phyloP scores from a whole-genome alignment of 2,329 filamentous ascomycete species.

The Chaetomiaceae sp. region DNA sequence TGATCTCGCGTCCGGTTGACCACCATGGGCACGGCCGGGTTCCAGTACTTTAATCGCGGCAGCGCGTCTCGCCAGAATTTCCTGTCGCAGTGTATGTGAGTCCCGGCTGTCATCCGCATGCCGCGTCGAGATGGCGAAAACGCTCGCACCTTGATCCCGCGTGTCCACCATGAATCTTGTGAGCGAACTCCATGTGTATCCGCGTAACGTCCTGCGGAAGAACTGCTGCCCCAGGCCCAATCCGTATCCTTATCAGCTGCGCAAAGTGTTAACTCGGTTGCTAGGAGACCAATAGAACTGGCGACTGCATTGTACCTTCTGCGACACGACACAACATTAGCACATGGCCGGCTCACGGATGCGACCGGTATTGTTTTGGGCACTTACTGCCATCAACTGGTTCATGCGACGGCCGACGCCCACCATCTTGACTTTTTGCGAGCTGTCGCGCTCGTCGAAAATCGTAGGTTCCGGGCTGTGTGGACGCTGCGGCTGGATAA shows the following conservation, averaged over 20 bases:
- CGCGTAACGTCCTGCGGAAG: conserved; percentile 69
- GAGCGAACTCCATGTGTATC: conserved; percentile 69
- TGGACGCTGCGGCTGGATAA: conserved; percentile 10
- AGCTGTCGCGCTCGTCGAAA: conserved; percentile 4
- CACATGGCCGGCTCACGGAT: not conserved
- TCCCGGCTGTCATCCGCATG: not conserved
- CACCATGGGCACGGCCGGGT: conserved; percentile 77
- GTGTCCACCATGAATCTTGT: conserved; percentile 58
- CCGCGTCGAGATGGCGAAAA: not conserved
- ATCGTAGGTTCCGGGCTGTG: not conserved
- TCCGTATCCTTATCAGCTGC: conserved; percentile 67
- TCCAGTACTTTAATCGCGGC: conserved; percentile 88
- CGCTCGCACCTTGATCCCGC: conserved; percentile 60
- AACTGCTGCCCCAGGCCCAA: conserved; percentile 76
- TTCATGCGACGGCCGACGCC: conserved; percentile 62
- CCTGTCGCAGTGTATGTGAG: conserved; percentile 41
- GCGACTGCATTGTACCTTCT: conserved; percentile 17
- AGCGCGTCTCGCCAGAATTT: conserved; percentile 85
- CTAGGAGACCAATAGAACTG: not conserved
- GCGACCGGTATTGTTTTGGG: not conserved
- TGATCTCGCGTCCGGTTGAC: conserved; percentile 62
- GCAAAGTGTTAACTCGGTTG: conserved; percentile 4
- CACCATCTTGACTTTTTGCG: conserved; percentile 30
- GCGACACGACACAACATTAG: conserved; percentile 5
- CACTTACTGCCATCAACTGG: conserved; percentile 63